A percentile compares a stretch with the other conserved stretches of the same genome.
phyloP scores from a whole-genome alignment of 352 stramenopile genomes.

The Phytopythium litorale region DNA sequence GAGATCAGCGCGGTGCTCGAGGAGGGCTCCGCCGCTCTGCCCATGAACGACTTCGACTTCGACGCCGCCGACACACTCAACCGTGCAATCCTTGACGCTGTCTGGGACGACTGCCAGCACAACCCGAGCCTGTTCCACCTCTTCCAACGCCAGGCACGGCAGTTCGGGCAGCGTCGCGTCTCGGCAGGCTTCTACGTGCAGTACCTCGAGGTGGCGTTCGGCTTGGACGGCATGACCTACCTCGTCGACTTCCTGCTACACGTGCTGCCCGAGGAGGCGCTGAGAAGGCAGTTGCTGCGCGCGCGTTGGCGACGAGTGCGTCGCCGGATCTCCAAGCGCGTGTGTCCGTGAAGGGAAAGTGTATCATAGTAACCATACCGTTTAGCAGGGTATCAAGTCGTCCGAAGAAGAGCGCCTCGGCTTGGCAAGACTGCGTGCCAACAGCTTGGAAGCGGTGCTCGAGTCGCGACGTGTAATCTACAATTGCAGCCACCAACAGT shows the following conservation, averaged over 20 bases:
- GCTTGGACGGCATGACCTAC: constrained; percentile 62
- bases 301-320: constrained; percentile 70
- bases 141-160: constrained; percentile 72
- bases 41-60: constrained; percentile 43
- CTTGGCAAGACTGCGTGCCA: no score
- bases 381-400: background rate
- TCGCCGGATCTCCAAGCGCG: constrained; percentile 50
- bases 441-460: background rate
- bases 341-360: constrained; percentile 21
- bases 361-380: background rate
- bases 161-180: constrained; percentile 66
- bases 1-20: constrained; percentile 52
- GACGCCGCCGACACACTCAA: constrained; percentile 66
- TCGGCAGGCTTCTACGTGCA: constrained; percentile 62
- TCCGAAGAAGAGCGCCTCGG: background rate
- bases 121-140: constrained; percentile 82
- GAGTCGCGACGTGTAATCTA: background rate
- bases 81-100: constrained; percentile 66
- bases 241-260: constrained; percentile 82
- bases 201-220: constrained; percentile 82
- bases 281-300: constrained; percentile 59
- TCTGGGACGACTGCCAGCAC: constrained; percentile 84
- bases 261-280: constrained; percentile 60
- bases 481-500: background rate
- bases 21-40: constrained; percentile 11